Base-by-base conservation (phyloP, 2,329 filamentous ascomycete species). In the Penicillium sp. region DNA sequence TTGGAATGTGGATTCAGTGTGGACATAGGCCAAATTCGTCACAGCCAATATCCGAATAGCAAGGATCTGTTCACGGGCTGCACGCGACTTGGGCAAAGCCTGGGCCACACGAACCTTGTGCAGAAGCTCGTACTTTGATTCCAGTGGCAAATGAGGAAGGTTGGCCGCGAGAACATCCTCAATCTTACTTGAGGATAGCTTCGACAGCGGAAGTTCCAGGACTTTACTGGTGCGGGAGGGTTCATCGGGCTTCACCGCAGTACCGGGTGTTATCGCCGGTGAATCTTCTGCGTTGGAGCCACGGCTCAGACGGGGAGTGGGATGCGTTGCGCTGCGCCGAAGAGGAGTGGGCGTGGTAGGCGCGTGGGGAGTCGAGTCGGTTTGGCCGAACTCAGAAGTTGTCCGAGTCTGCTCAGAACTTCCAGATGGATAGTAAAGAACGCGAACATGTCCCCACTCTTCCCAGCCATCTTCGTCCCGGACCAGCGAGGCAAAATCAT, bases 11-110 rank as follows among this genome's bases (percentile, higher is more conserved):
- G 79, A 73, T 61, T 98, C 94, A 2, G 79, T 78, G 57, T 94
- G 85, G 46, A 97, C 88, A 65, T 95, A 96, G 2, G 90, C 88
- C 53, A 98, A 70, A 60, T 97, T 98, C 25, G 88, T 86, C 50
- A 97, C 84, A 11, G 91, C 90, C 37, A 98, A 76, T 34, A 97
- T 75, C 29, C 91, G 86, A 45, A 91, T 82, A 33, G 86, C 83
- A 42, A 98, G 76, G 12, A 91, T 83, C 58, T 86, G 79, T 63
- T 89, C 86, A 39, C 90, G 82, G 24, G 80, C 80, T 49, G 83
- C 77, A 9, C 76, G 66, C 1, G 86, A 84, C 1, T 76, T 78
- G 29, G 81, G 75, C 48, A 98, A 76, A 11, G 88, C 88, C 66
- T 90, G 86, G n/a, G 90, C 88, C 48, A 86, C 81, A 49, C 93